Percentiles rank a stretch among this genome's conserved stretches.
These are phyloP conservation scores for Mycosarcoma maydis DNA, from an alignment of 1,284 basidiomycete species.

Conservation along the genomic window DNA sequence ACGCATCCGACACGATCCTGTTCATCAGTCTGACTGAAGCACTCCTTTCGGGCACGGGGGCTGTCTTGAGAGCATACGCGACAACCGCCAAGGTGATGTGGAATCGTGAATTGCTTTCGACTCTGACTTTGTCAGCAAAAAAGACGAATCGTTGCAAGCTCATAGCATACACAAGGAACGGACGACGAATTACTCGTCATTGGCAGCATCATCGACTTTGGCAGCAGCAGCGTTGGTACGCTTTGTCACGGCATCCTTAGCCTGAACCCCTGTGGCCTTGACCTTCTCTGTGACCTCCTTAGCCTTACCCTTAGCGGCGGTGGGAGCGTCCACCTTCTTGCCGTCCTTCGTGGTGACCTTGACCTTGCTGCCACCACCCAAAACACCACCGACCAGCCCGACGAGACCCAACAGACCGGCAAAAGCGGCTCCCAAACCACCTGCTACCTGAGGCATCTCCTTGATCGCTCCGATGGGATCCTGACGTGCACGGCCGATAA, in stretches of 20 bases:
- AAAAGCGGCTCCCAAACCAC: conserved; percentile 53
- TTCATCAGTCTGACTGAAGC: too few species aligned
- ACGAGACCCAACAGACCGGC: conserved; percentile 55
- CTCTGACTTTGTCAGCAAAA: too few species aligned
- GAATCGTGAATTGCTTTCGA: too few species aligned
- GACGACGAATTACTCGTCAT: conserved; percentile 29
- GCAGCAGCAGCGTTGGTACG: conserved; percentile 47
- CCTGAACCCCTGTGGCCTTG: conserved; percentile 53
- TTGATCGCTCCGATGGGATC: conserved; percentile 60
- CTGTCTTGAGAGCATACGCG: too few species aligned
- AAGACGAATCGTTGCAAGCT: background rate
- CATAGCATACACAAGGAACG: too few species aligned
- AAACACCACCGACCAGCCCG: conserved; percentile 47
- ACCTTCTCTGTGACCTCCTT: conserved; percentile 40
- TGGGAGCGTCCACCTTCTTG: conserved; percentile 51
- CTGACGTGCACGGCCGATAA: conserved; percentile 41
- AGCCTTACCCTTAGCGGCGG: conserved; percentile 38
- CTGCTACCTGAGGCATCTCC: conserved; percentile 59
- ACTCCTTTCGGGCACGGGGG: too few species aligned
- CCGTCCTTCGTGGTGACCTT: conserved; percentile 46
- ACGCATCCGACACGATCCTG: too few species aligned
- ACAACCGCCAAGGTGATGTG: too few species aligned
- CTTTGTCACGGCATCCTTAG: conserved; percentile 54
- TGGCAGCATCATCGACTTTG: conserved; percentile 46
- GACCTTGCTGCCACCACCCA: conserved; percentile 41